These are phyloP conservation scores for Exutisphaerella laricina DNA, from an alignment of 2,329 filamentous ascomycete species.

Conservation along the genomic window DNA sequence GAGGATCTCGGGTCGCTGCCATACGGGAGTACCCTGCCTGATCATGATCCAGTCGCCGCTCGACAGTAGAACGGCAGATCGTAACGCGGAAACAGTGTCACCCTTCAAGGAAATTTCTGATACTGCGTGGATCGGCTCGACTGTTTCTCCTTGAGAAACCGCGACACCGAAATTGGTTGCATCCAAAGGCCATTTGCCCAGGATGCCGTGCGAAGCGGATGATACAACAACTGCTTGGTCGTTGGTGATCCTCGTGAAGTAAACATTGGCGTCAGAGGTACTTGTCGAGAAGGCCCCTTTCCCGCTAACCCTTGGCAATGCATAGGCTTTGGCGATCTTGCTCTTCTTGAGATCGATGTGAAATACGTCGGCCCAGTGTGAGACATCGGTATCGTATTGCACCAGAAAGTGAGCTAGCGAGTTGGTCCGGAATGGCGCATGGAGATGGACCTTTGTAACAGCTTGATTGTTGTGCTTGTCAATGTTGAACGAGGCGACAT, in stretches of 20 bases:
- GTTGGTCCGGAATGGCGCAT: constrained; percentile 66
- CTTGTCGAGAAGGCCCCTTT: constrained; percentile 73
- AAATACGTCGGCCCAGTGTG: constrained; percentile 79
- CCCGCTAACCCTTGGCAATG: constrained; percentile 65
- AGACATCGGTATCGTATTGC: constrained; percentile 63
- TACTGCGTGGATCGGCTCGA: constrained; percentile 57
- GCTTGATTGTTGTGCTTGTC: constrained; percentile 33
- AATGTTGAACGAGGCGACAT: constrained; percentile 40
- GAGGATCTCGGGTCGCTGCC: constrained; percentile 77
- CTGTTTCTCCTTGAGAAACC: constrained; percentile 18
- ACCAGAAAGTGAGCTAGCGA: constrained; percentile 79
- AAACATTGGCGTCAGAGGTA: constrained; percentile 73
- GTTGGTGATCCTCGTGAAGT: constrained; percentile 76
- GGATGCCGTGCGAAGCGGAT: constrained; percentile 67
- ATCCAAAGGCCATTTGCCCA: constrained; percentile 64
- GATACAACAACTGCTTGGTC: constrained; percentile 69
- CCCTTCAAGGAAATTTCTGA: constrained; percentile 77
- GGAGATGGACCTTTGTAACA: constrained; percentile 55
- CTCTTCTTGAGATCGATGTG: constrained; percentile 69
- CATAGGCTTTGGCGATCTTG: constrained; percentile 70
- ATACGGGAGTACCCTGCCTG: constrained; percentile 72
- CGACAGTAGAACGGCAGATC: constrained; percentile 63
- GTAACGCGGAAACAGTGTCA: constrained; percentile 64
- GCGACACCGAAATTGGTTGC: constrained; percentile 36
- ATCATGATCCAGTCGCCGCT: constrained; percentile 75